Percentiles rank a stretch among this genome's conserved stretches.
Evolutionary conservation across 495 filamentous ascomycete genomes (phyloP).

Genomic region (Staphylotrichum tortipilum): DNA sequence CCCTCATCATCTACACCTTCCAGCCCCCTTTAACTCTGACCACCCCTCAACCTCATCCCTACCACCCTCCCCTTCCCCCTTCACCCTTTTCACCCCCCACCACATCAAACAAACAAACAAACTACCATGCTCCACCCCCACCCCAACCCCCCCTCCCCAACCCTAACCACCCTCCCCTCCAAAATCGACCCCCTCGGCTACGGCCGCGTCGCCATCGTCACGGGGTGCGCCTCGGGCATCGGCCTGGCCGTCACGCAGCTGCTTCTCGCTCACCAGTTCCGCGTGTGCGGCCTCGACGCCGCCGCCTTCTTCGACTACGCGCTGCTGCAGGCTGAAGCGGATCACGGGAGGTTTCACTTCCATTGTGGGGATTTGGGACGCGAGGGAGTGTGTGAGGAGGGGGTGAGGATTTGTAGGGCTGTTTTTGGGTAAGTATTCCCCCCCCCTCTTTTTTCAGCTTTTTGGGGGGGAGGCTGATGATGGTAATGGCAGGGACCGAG

Average conservation of each 20-base stretch:
- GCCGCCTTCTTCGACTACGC: constrained; percentile 22
- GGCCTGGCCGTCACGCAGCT: constrained; percentile 32
- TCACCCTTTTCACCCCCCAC: no score
- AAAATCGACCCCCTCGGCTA: constrained; percentile 22
- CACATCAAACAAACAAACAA: neutral
- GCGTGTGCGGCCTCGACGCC: constrained; percentile 34
- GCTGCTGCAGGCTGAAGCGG: constrained; percentile 15
- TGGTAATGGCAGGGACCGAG: constrained; percentile 5
- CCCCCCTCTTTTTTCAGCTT: neutral
- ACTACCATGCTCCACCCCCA: constrained; percentile 18
- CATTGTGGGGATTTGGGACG: constrained; percentile 23
- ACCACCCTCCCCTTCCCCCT: no score
- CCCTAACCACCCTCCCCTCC: neutral
- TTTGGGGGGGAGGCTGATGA: neutral
- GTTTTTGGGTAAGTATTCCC: constrained; percentile 24
- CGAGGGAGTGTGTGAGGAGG: constrained; percentile 23
- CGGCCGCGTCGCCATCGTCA: constrained; percentile 31
- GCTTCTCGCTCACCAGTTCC: constrained; percentile 30
- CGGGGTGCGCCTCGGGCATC: constrained; percentile 36
- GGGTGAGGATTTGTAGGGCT: constrained; percentile 20
- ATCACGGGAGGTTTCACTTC: constrained; percentile 29
- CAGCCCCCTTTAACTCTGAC: no score
- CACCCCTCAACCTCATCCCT: no score
- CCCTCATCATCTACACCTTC: no score
- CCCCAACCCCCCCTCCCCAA: constrained; percentile 16